phyloP scores from a whole-genome alignment of 139 green algal genomes.

The Picochlorum sp. region DNA sequence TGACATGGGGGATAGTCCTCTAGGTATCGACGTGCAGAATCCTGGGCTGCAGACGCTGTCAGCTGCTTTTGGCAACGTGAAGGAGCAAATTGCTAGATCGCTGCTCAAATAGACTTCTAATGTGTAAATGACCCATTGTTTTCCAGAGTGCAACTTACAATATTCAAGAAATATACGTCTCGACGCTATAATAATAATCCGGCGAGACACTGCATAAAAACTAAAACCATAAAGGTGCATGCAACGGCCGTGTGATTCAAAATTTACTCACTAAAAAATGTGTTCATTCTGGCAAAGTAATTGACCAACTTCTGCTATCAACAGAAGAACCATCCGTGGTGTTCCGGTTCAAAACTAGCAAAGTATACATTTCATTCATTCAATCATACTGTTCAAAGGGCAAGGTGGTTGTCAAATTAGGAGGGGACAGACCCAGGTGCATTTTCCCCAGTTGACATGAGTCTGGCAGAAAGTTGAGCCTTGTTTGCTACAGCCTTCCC shows the following conservation, averaged over 20 bases:
- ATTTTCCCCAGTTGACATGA: neutral
- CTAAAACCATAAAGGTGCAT: too few species aligned
- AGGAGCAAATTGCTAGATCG: conserved; percentile 79
- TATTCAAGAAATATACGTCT: conserved; percentile 12
- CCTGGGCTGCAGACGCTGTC: conserved; percentile 65
- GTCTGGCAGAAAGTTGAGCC: neutral
- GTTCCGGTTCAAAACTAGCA: too few species aligned
- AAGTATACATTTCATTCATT: neutral
- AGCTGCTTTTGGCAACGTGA: conserved; percentile 72
- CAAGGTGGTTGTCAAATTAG: too few species aligned
- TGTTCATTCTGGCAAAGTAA: too few species aligned
- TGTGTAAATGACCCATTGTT: neutral
- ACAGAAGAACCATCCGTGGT: too few species aligned
- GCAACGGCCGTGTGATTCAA: too few species aligned
- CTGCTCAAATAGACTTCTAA: conserved; percentile 55
- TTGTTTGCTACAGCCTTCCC: too few species aligned
- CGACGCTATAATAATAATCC: conserved; percentile 83
- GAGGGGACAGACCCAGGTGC: too few species aligned
- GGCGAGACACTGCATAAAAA: too few species aligned
- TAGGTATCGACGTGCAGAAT: conserved; percentile 57
- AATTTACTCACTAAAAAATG: too few species aligned
- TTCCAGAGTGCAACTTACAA: neutral
- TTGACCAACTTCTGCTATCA: too few species aligned
- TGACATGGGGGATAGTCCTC: conserved; percentile 40
- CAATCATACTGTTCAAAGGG: neutral